Evolutionary conservation across 108 stramenopile genomes (phyloP), one percentile per base, ranked within the genome.

Genomic region (Mediolabrus comicus): DNA sequence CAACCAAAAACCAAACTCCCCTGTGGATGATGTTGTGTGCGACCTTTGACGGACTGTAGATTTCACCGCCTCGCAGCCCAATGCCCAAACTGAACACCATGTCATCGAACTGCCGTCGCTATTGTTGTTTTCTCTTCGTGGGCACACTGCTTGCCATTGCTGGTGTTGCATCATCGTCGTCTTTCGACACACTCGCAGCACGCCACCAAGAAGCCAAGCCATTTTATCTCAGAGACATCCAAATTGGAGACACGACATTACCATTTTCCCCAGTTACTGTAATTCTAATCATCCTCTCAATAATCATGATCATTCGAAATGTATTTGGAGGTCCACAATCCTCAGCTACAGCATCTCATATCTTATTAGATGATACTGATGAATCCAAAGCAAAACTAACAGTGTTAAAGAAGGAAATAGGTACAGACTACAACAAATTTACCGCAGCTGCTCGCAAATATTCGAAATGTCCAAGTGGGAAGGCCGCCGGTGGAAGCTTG

Each of bases 321-420:
- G 3, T 49, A 32, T 26, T 27, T 0, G 26, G 29, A 27, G 67
- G 67, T 1, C 65, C 67, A 0, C 51, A 51, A 26, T 69, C 80
- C n/a, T 80, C 82, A 53, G 86, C 82, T 19, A 74, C 80, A n/a
- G 88, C 86, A 9, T 75, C 77, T 22, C 88, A 89, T 46, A 89
- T 89, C 12, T 51, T 89, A 52, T 54, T 89, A 24, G 82, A 85
- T 53, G 88, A 83, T 27, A 68, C 75, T 4, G 54, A 72, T 10
- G 66, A 78, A 6, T 77, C 84, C 14, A 74, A 83, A 49, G 71
- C 73, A 0, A 77, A 62, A 35, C 57, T 89, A 62, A 72, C 57
- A 0, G 58, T 51, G 3, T 71, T 89, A 69, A 71, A 69, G 33
- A 75, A 83, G 12, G 83, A 86, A 5, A 80, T 89, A 30, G 62